phyloP scores from a whole-genome alignment of 2,329 filamentous ascomycete species.

The Paraphaeosphaeria sporulosa region DNA sequence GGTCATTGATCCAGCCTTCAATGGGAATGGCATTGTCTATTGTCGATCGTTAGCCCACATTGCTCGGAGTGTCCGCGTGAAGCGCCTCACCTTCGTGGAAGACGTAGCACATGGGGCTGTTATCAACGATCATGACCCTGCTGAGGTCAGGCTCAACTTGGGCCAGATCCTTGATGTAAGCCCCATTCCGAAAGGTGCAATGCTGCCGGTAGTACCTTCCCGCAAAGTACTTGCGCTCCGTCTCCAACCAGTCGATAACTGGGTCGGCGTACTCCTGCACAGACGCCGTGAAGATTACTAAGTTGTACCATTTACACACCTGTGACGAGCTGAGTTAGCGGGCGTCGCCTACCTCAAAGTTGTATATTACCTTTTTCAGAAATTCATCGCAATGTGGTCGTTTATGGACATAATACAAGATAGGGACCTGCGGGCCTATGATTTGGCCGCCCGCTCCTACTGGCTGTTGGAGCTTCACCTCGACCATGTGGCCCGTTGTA shows the following conservation, averaged over 20 bases:
- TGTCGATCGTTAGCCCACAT: conserved; percentile 12
- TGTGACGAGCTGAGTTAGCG: conserved; percentile 49
- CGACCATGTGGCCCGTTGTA: conserved; percentile 98
- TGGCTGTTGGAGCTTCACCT: conserved; percentile 83
- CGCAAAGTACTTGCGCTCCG: conserved; percentile 95
- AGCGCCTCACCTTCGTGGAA: conserved; percentile 85
- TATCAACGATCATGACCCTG: conserved; percentile 98
- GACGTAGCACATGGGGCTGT: conserved; percentile 95
- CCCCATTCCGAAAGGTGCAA: conserved; percentile 92
- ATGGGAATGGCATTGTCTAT: conserved; percentile 99
- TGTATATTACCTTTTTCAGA: conserved; percentile 73
- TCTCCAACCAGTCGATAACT: conserved; percentile 98
- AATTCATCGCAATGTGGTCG: conserved; percentile 97
- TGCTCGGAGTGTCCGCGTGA: conserved; percentile 16
- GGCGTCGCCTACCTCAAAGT: conserved; percentile 5
- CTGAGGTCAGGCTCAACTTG: conserved; percentile 96
- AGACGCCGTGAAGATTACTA: conserved; percentile 95
- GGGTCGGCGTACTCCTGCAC: conserved; percentile 99
- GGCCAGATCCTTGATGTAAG: conserved; percentile 97
- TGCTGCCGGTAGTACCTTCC: conserved; percentile 95
- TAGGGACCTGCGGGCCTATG: conserved; percentile 88
- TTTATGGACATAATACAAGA: conserved; percentile 98
- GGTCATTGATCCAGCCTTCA: conserved; percentile 98
- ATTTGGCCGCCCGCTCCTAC: conserved; percentile 72
- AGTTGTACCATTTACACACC: conserved; percentile 97